Evolutionary conservation across 495 filamentous ascomycete genomes (phyloP), one percentile per base, ranked within the genome.

Genomic region (Penicillium cataractarum): DNA sequence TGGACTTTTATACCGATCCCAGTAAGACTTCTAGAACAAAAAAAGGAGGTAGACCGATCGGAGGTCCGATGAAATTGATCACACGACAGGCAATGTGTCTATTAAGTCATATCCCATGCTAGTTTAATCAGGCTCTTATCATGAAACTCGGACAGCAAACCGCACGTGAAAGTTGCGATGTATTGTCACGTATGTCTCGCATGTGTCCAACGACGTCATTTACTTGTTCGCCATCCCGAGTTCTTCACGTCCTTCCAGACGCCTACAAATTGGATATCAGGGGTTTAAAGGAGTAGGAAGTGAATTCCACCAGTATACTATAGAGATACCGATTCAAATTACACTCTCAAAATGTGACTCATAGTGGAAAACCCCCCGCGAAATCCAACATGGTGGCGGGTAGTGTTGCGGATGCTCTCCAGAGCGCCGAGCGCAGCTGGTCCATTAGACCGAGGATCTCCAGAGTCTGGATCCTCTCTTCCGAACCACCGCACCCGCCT

Each of bases 391-490:
- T 15, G 15, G 37, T 27, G 40, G 39, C 49, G 40, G 54, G 13
- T 39, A 17, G 29, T 31, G 29, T 17, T 15, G 37, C 24, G 39
- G 49, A 15, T 29, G 49, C 29, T 39, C 29, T 39, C 58, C 26
- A 57, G 51, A 61, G 26, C 33, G 62, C 57, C 57, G 57, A 65
- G 53, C 44, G 6, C 9, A 53, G 53, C 53, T 33, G 19, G 65
- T 64, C 75, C 76, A 67, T 79, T 79, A 74, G 75, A 76, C 76
- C 76, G 76, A 79, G 76, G 76, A 79, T 75, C 76, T 68, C 51
- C 56, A 57, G 44, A 61, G 64, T 63, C 66, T 74, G 62, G 74
- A 76, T 79, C 76, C 76, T 76, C 71, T 78, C 69, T 79, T 67
- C 76, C 75, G 75, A 79, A 70, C 68, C 69, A 69, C 62, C 39